Evolutionary conservation across 768 basidiomycete genomes (phyloP), one percentile per base, ranked within the genome.

Genomic region (Boletus tylopilopsis): DNA sequence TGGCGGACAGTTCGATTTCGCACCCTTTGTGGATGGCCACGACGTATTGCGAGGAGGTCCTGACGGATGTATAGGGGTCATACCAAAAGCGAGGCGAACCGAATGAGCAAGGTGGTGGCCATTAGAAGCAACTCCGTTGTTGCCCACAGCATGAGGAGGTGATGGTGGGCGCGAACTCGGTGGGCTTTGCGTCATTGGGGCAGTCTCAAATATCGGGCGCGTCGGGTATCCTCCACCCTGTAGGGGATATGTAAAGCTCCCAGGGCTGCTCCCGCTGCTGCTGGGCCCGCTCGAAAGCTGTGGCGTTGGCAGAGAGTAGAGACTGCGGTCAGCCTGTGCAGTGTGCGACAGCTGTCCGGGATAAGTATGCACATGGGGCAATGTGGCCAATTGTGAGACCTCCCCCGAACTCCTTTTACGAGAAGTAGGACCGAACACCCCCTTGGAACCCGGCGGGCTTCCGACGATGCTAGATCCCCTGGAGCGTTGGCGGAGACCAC

Each of bases 1-100:
- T 19, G 62, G 41, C 19, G 51, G 55, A 24, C 59, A 30, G 24
- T 50, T 47, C 4, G 36, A 47, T 42, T 50, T 57, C 46, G 43
- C 24, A 23, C 40, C 27, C 42, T 59, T 63, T 25, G 64, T 47
- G 50, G 62, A 69, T 51, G 69, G 66, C 65, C 70, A 72, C 18
- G 75, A 69, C 19, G 68, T 68, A 49, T 72, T 76, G 29, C 68
- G 67, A 33, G 71, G 68, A 4, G 64, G 55, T 24, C 54, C 59
- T 7, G 56, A 51, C 18, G 62, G 51, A 45, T 78, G 77, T 33
- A 92, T 90, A 0, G 90, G 90, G 6, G 92, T 93, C 89, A 94
- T 94, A 4, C 88, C 90, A 56, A 96, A 96, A 41, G 92, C 93
- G 27, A 85, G 75, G 33, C 89, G 82, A 21, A 95, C 86, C 1